Evolutionary conservation across 306 rosid genomes (phyloP), one percentile per base, ranked within the genome.

Genomic region (Vigna angularis): DNA sequence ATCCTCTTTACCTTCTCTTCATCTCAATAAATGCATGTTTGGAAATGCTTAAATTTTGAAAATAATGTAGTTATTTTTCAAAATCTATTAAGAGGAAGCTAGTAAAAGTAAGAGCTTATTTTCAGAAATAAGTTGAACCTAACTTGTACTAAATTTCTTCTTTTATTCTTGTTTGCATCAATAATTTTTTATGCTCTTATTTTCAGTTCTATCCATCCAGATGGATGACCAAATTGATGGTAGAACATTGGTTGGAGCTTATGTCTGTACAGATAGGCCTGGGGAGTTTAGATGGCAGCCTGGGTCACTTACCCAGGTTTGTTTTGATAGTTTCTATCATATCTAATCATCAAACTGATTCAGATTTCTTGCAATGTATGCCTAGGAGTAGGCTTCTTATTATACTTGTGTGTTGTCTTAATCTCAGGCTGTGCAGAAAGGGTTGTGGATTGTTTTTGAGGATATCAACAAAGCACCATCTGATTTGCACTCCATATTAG

Each of bases 261-360:
- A 90, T 57, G 95, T 90, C 11, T 87, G 97, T 83, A 82, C 98
- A 14, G 97, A 94, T 77, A 87, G 77, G 76, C 97, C 97, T 22
- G 98, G 98, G 70, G 97, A 94, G 69, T 94, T 92, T 80, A 84
- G 88, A 85, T 94, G 98, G 98, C 98, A 94, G 85, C 98, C 94
- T 16, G 97, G 98, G 56, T 90, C 97, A 22, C 97, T 94, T 82
- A 89, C 95, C 22, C 98, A 94, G 97, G 98, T 94, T 79, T 72
- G 83, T 81, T 77, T 70, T 34, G 52, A 52, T 44, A 74, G 7
- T 49, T 66, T 17, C 66, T 53, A 36, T 78, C 38, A 44, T 67
- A 63, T 85, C 74, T 66, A 66, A 34, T 71, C 58, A 6, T 30
- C 22, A 10, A 9, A 38, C 47, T 15, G 13, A 55, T 79, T 49